A percentile compares a stretch with the other conserved stretches of the same genome.
These are phyloP conservation scores for Zymoseptoria tritici DNA, from an alignment of 2,329 filamentous ascomycete species.

Conservation along the genomic window DNA sequence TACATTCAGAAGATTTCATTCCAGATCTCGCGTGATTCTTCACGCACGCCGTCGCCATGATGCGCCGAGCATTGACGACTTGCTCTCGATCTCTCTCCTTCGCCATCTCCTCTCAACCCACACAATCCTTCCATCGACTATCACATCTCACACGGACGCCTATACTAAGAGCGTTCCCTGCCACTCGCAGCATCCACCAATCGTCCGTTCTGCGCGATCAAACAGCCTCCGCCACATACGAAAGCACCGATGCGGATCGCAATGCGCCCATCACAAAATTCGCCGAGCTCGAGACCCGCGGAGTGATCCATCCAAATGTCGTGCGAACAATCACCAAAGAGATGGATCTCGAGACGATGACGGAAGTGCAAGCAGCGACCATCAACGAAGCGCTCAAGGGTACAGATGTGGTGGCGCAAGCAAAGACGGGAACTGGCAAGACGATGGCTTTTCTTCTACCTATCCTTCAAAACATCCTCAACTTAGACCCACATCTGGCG, in stretches of 20 bases:
- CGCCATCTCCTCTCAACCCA: constrained; percentile 6
- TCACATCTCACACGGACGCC: constrained; percentile 27
- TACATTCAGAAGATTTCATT: neutral
- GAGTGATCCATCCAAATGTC: constrained; percentile 56
- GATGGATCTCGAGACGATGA: constrained; percentile 80
- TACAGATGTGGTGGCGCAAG: constrained; percentile 79
- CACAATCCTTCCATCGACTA: constrained; percentile 10
- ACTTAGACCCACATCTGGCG: constrained; percentile 54
- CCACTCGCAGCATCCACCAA: constrained; percentile 29
- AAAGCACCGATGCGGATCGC: constrained; percentile 7
- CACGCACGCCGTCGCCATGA: constrained; percentile 6
- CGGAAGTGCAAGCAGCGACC: constrained; percentile 79
- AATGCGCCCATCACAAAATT: constrained; percentile 35
- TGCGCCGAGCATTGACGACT: constrained; percentile 28
- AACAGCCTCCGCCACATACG: constrained; percentile 19
- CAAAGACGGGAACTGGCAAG: constrained; percentile 95
- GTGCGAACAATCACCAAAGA: constrained; percentile 60
- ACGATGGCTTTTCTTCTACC: constrained; percentile 89
- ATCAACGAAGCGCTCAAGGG: constrained; percentile 74
- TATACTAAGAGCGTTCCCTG: constrained; percentile 30
- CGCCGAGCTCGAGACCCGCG: constrained; percentile 35
- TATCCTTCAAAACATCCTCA: constrained; percentile 69
- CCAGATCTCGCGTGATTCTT: neutral
- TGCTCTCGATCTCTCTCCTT: constrained; percentile 22
- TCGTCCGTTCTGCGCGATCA: constrained; percentile 33